These are phyloP conservation scores for Collybia sordida DNA, from an alignment of 768 basidiomycete genomes.

Conservation along the genomic window DNA sequence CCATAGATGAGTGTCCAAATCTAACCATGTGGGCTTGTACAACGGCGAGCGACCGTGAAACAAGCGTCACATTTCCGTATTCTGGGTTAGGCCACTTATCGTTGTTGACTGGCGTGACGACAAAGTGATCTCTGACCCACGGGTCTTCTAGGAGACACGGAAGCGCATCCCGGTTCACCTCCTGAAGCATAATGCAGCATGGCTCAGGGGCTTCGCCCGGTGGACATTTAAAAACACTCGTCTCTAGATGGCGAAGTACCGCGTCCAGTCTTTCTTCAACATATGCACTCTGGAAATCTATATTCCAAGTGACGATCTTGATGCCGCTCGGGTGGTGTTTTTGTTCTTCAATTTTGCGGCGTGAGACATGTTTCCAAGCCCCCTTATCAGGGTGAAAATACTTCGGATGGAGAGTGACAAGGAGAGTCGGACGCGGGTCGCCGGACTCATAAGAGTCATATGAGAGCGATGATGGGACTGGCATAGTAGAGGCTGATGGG, in stretches of 20 bases:
- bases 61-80: constrained; percentile 74
- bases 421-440: constrained; percentile 23
- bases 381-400: constrained; percentile 38
- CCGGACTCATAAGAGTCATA: constrained; percentile 2
- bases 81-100: constrained; percentile 53
- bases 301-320: constrained; percentile 71
- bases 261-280: constrained; percentile 42
- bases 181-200: constrained; percentile 70
- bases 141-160: constrained; percentile 46
- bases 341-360: constrained; percentile 27
- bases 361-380: constrained; percentile 46
- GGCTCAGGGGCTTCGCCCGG: constrained; percentile 49
- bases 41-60: constrained; percentile 56
- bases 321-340: constrained; percentile 32
- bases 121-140: constrained; percentile 66
- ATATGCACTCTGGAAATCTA: constrained; percentile 46
- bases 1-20: constrained; percentile 50
- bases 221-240: constrained; percentile 48
- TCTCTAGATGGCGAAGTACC: constrained; percentile 55
- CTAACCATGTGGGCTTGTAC: constrained; percentile 47
- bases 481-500: neutral
- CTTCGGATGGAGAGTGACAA: constrained; percentile 11
- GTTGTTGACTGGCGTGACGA: constrained; percentile 51
- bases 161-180: constrained; percentile 51
- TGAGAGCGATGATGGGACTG: too few species aligned